Evolutionary conservation across 768 basidiomycete species (phyloP).

Genomic region (Candolleomyces aberdarensis): DNA sequence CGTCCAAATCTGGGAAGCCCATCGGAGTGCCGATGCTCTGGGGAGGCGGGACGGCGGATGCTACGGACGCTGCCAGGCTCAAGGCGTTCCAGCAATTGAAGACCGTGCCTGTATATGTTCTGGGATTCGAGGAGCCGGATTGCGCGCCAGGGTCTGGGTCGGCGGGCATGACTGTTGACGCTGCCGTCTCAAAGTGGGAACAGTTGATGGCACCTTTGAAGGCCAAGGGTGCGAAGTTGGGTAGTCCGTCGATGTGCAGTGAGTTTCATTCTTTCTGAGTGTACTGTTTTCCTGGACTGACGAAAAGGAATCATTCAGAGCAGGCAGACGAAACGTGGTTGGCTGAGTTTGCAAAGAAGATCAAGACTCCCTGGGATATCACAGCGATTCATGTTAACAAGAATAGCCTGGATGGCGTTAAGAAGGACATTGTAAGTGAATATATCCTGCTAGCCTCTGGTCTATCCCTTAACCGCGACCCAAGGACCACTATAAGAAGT

Average conservation of each 20-base stretch:
- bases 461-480: neutral
- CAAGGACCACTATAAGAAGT: conserved; percentile 41
- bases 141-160: conserved; percentile 42
- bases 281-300: neutral
- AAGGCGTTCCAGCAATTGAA: conserved; percentile 32
- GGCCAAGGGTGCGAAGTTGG: conserved; percentile 37
- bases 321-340: conserved; percentile 50
- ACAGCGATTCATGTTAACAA: conserved; percentile 50
- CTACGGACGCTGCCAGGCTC: conserved; percentile 36
- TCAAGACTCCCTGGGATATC: conserved; percentile 42
- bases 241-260: conserved; percentile 51
- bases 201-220: conserved; percentile 38
- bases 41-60: conserved; percentile 39
- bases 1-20: conserved; percentile 35
- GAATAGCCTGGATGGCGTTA: conserved; percentile 41
- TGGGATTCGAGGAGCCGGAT: conserved; percentile 48
- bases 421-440: conserved; percentile 36
- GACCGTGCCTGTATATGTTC: conserved; percentile 33
- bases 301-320: conserved; percentile 23
- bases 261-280: conserved; percentile 15
- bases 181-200: conserved; percentile 40
- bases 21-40: conserved; percentile 47
- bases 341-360: conserved; percentile 32
- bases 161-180: conserved; percentile 39
- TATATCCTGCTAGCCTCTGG: too few relatives aligned